phyloP scores from a whole-genome alignment of 257 asterid genomes.

The Nemophila menziesii region DNA sequence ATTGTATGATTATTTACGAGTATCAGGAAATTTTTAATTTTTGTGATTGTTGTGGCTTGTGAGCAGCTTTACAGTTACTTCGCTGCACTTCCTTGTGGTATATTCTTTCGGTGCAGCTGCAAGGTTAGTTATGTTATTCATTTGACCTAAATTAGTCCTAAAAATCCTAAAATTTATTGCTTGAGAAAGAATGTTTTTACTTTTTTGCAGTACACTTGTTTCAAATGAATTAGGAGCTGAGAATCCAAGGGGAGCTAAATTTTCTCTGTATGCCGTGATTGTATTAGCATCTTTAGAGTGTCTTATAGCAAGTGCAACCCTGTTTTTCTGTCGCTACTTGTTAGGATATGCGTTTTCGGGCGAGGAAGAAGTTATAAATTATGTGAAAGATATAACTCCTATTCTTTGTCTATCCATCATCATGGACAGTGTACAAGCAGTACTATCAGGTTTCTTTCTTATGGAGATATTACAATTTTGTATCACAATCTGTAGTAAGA shows the following conservation, averaged over 20 bases:
- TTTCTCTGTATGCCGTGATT: conserved; percentile 32
- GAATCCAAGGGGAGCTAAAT: conserved; percentile 29
- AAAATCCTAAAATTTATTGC: not conserved
- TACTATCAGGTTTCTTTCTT: too few species aligned
- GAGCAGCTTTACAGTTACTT: conserved; percentile 49
- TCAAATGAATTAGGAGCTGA: conserved; percentile 59
- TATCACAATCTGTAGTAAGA: too few species aligned
- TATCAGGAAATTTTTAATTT: not conserved
- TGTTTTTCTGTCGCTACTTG: conserved; percentile 25
- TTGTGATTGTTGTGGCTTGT: not conserved
- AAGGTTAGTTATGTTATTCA: too few species aligned
- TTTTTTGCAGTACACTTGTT: conserved; percentile 44
- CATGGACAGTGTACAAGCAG: conserved; percentile 38
- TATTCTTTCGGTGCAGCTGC: conserved; percentile 69
- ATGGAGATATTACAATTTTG: too few species aligned
- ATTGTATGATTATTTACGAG: not conserved
- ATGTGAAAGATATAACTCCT: conserved; percentile 23
- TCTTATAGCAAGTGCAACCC: conserved; percentile 22
- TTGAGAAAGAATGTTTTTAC: conserved; percentile 11
- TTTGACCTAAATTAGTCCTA: not conserved
- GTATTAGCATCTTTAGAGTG: conserved; percentile 33
- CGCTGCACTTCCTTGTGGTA: conserved; percentile 52
- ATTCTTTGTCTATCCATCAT: conserved; percentile 34
- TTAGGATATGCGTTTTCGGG: conserved; percentile 42
- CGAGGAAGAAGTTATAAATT: conserved; percentile 30